These are phyloP conservation scores for Funneliformis mosseae DNA, from an alignment of 192 early-diverging fungal species.

Conservation along the genomic window DNA sequence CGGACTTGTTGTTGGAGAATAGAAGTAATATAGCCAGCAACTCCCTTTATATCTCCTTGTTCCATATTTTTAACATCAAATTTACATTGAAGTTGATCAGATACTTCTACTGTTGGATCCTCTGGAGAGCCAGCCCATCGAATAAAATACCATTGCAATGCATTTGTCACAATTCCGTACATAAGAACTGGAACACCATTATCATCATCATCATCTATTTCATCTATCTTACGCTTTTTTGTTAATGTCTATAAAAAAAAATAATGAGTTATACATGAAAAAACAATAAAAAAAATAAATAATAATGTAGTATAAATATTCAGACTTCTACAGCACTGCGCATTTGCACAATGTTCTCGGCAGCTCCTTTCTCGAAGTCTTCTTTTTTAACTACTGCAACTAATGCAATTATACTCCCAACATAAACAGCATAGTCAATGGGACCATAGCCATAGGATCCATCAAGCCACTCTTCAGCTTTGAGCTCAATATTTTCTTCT, in stretches of 20 bases:
- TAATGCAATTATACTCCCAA: background rate
- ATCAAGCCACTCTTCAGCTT: slow-evolving; percentile 15
- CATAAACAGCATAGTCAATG: background rate
- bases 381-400: slow-evolving; percentile 1
- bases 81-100: background rate
- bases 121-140: background rate
- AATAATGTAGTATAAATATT: too few species aligned
- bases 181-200: background rate
- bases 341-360: slow-evolving; percentile 1
- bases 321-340: background rate
- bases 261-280: background rate
- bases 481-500: background rate
- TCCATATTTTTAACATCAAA: background rate
- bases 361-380: slow-evolving; percentile 12
- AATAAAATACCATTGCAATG: slow-evolving; percentile 13
- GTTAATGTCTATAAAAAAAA: background rate
- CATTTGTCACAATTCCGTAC: slow-evolving; percentile 26
- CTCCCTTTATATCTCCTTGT: background rate
- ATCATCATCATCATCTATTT: background rate
- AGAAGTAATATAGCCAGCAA: background rate
- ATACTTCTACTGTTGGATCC: background rate
- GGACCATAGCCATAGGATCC: background rate
- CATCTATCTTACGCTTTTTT: background rate
- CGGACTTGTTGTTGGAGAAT: background rate
- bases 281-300: background rate